Percentiles rank a stretch among this genome's conserved stretches.
phyloP scores from a whole-genome alignment of 1,284 basidiomycete genomes.

The Ganoderma resinaceum region DNA sequence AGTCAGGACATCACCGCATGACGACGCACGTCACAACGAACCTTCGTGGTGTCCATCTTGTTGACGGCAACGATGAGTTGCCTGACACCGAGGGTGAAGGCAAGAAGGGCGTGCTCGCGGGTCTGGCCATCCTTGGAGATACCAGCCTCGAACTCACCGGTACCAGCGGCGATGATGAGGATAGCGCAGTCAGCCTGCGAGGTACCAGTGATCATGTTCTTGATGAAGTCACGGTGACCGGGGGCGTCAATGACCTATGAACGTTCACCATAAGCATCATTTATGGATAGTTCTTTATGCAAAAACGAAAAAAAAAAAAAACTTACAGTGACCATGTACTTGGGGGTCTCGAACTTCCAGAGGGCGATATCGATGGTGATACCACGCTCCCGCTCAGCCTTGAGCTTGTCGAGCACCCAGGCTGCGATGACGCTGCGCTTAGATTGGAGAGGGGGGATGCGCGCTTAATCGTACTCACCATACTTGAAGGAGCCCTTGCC shows the following conservation, averaged over 20 bases:
- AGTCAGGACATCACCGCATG: too few relatives aligned
- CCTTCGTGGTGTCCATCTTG: constrained; percentile 99
- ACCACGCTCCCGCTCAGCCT: constrained; percentile 99
- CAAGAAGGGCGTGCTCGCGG: constrained; percentile 99
- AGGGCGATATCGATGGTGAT: constrained; percentile 99
- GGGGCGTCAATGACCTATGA: constrained; percentile 95
- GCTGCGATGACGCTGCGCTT: constrained; percentile 53
- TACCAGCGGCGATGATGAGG: constrained; percentile 99
- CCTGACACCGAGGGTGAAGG: constrained; percentile 99
- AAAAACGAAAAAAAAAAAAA: constrained; percentile 32
- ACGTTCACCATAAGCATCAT: constrained; percentile 12
- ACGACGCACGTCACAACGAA: constrained; percentile 39
- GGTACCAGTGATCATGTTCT: constrained; percentile 99
- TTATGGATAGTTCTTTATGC: neutral
- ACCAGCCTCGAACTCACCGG: constrained; percentile 99
- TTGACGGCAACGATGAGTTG: constrained; percentile 99
- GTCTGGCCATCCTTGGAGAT: constrained; percentile 99
- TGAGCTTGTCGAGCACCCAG: constrained; percentile 99
- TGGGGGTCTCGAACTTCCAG: constrained; percentile 99
- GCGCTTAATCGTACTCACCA: constrained; percentile 58
- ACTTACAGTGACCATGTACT: constrained; percentile 86
- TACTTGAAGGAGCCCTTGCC: constrained; percentile 99
- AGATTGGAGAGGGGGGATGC: constrained; percentile 31
- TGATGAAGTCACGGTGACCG: constrained; percentile 99
- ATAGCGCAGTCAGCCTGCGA: constrained; percentile 99